These are phyloP conservation scores for sorghum (Sorghum bicolor) DNA, from an alignment of 176 grass and related monocot species.

Conservation along the genomic window DNA sequence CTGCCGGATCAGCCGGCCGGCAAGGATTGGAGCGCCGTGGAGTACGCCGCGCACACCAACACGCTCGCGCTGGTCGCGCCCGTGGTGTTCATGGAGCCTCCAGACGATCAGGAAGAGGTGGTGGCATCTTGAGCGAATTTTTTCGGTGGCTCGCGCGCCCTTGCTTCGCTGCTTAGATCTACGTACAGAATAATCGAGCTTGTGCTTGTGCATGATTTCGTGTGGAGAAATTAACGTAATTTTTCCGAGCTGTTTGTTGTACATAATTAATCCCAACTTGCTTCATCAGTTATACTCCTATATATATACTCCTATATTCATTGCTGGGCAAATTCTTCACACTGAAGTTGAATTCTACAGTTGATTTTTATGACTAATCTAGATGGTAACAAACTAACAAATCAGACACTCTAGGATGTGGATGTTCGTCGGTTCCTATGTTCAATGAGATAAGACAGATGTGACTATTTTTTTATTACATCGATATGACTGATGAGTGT, in stretches of 20 bases:
- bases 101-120: not conserved
- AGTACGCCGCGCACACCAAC: constrained; percentile 52
- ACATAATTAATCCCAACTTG: not conserved
- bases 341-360: not conserved
- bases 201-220: not conserved
- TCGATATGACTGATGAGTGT: not conserved
- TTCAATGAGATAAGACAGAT: not conserved
- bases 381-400: not conserved
- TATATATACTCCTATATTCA: no score
- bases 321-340: not conserved
- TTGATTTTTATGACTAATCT: not conserved
- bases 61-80: constrained; percentile 46
- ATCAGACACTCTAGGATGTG: not conserved
- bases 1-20: not conserved
- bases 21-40: not conserved
- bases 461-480: not conserved
- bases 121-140: not conserved
- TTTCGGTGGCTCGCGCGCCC: not conserved
- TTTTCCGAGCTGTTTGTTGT: not conserved
- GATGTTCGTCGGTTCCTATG: not conserved
- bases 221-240: not conserved
- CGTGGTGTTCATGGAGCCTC: constrained; percentile 11
- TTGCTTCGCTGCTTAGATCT: not conserved
- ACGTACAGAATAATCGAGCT: not conserved
- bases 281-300: not conserved